Conservation (phyloP, 1,284 basidiomycete species). For the Ustilago trichophora region DNA sequence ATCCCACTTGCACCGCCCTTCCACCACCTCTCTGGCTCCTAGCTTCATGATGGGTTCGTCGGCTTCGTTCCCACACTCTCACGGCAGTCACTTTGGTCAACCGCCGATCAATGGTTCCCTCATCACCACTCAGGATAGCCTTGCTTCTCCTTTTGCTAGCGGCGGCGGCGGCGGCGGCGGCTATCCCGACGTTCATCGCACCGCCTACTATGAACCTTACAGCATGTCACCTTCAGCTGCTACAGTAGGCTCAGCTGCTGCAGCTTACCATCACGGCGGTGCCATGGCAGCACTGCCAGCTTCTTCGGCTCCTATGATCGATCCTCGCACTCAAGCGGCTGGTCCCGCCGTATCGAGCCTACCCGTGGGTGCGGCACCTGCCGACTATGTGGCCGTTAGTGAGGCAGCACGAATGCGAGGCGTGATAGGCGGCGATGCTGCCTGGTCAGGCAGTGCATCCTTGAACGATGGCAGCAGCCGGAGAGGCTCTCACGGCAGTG, state of each 20-base stretch:
- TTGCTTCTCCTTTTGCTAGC: conserved; percentile 5
- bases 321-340: conserved; percentile 1
- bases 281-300: conserved; percentile 1
- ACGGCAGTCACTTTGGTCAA: conserved; percentile 13
- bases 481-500: conserved; percentile 16
- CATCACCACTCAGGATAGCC: neutral
- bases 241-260: conserved; percentile 18
- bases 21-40: conserved; percentile 21
- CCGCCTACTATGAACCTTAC: conserved; percentile 25
- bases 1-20: conserved; percentile 19
- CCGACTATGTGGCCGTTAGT: conserved; percentile 18
- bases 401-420: conserved; percentile 18
- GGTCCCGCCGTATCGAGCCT: conserved; percentile 8
- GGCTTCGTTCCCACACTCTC: conserved; percentile 22
- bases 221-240: neutral
- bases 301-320: neutral
- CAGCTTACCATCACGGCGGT: conserved; percentile 12
- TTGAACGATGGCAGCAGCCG: conserved; percentile 10
- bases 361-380: conserved; percentile 21
- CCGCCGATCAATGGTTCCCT: neutral
- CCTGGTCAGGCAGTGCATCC: conserved; percentile 13
- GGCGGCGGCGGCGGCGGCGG: too few relatives aligned
- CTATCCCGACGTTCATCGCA: conserved; percentile 29
- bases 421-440: conserved; percentile 1
- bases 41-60: conserved; percentile 32